Base-by-base conservation (phyloP, 208 protist genomes). In the Leishmania tropica region DNA sequence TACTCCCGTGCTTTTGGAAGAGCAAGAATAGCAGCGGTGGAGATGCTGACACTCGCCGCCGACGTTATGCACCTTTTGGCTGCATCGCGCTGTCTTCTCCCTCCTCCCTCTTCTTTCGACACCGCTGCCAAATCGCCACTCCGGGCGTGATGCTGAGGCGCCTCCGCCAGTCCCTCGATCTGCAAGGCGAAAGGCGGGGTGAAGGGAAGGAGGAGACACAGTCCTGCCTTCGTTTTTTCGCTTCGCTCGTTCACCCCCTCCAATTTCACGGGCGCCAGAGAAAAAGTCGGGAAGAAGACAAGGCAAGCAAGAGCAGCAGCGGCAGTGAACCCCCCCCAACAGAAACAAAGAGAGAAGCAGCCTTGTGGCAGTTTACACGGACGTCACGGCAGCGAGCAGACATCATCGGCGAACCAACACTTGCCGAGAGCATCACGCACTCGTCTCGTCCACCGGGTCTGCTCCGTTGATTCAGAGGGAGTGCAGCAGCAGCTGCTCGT, bases 401-500 rank as follows among this genome's bases (percentile, higher is more conserved):
- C 19, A 15, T 37, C 24, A 11, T 74, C 6, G 70, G 24, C n/a
- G 28, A 54, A 8, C 45, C 10, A 24, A 54, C 40, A 0, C 13
- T 51, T 74, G 0, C 8, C 3, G 28, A 37, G n/a, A 35, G 19
- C 15, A n/a, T 31, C 24, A 21, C 11, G 45, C 42, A 74, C n/a
- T 31, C 10, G 10, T 47, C 10, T 13, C 10, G 17, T 51, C 3
- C 28, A 37, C 31, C 10, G 21, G 24, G 70, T 37, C 28, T 17
- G 28, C 67, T 51, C 40, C n/a, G n/a, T n/a, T 51, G 1, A 54
- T 53, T 85, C 40, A 76, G 24, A 86, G 79, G 10, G 81, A 65
- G 13, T 31, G 11, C 13, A 81, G 68, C 1, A 90, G 51, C 2
- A 92, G 73, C 15, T 79, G 70, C 35, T 84, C 79, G 76, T 87